phyloP scores from a whole-genome alignment of 2,329 filamentous ascomycete species.

The Hymenoscyphus linearis region DNA sequence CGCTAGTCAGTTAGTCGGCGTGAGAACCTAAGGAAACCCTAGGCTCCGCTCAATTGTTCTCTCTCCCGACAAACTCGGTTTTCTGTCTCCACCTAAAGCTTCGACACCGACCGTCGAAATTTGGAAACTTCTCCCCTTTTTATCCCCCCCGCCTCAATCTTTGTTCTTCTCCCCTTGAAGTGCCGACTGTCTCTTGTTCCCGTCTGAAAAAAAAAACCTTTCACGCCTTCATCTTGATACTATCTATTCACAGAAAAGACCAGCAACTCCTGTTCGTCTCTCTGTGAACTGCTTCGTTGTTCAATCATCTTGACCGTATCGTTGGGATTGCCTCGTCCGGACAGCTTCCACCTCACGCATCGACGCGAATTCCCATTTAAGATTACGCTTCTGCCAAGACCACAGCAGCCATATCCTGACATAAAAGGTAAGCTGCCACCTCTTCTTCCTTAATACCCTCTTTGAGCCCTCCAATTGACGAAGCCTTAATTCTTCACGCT shows the following conservation, averaged over 20 bases:
- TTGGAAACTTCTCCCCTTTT: slow-evolving; percentile 1
- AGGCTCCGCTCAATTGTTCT: background rate
- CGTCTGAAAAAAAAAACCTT: too few species aligned
- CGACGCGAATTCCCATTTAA: slow-evolving; percentile 18
- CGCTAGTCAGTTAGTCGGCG: background rate
- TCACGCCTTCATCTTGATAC: too few species aligned
- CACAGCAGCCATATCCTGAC: slow-evolving; percentile 13
- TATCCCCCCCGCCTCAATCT: background rate
- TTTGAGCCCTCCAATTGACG: background rate
- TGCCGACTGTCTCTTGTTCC: background rate
- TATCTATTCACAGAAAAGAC: background rate
- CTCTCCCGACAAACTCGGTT: background rate
- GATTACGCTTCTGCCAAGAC: slow-evolving; percentile 21
- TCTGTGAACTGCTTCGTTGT: background rate
- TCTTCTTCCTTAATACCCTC: slow-evolving; percentile 2
- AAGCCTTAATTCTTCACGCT: slow-evolving; percentile 2
- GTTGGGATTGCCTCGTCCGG: slow-evolving; percentile 5
- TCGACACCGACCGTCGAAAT: background rate
- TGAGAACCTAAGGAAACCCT: background rate
- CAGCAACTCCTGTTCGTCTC: background rate
- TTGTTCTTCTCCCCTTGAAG: background rate
- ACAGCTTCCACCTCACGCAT: slow-evolving; percentile 9
- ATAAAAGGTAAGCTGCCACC: slow-evolving; percentile 17
- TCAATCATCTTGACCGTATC: too few species aligned
- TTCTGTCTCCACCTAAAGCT: background rate